Evolutionary conservation across 1,139 yeast genomes (phyloP).

Genomic region (Sugiyamaella sp.): DNA sequence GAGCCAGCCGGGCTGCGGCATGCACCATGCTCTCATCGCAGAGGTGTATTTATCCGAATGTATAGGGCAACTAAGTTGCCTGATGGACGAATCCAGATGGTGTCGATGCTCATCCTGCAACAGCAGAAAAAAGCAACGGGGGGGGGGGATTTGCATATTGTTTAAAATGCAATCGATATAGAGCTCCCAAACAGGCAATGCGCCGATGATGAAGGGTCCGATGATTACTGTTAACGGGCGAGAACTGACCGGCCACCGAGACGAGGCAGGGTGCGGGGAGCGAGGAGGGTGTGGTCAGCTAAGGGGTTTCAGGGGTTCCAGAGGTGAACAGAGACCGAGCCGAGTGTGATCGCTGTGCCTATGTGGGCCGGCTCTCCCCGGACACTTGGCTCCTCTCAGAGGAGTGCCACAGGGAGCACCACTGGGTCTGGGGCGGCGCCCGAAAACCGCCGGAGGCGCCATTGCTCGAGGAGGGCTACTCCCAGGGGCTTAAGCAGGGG

Average conservation of each 20-base stretch:
- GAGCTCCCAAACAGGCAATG: not conserved
- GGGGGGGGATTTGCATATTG: not conserved
- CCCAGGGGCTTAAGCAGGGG: too few species aligned
- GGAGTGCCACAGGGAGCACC: too few species aligned
- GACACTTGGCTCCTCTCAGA: too few species aligned
- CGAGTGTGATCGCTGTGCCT: too few species aligned
- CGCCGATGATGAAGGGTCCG: not conserved
- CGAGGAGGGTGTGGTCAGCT: too few species aligned
- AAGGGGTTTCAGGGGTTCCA: too few species aligned
- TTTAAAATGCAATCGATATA: not conserved
- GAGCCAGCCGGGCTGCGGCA: not conserved
- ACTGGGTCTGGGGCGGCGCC: too few species aligned
- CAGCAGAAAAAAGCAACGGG: not conserved
- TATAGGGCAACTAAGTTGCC: slow-evolving; percentile 2
- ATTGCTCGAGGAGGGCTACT: too few species aligned
- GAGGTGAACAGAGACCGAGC: not conserved
- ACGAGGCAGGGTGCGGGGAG: not conserved
- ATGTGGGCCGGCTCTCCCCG: too few species aligned
- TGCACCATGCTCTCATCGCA: not conserved
- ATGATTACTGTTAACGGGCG: not conserved
- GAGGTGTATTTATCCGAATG: slow-evolving; percentile 3
- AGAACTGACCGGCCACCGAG: not conserved
- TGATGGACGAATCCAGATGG: slow-evolving; percentile 1
- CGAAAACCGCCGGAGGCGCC: too few species aligned
- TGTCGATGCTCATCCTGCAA: slow-evolving; percentile 1